Percentiles rank a stretch among this genome's conserved stretches.
These are phyloP conservation scores for Saccharomyces hybrid DNA, from an alignment of 1,139 yeast genomes.

Conservation along the genomic window DNA sequence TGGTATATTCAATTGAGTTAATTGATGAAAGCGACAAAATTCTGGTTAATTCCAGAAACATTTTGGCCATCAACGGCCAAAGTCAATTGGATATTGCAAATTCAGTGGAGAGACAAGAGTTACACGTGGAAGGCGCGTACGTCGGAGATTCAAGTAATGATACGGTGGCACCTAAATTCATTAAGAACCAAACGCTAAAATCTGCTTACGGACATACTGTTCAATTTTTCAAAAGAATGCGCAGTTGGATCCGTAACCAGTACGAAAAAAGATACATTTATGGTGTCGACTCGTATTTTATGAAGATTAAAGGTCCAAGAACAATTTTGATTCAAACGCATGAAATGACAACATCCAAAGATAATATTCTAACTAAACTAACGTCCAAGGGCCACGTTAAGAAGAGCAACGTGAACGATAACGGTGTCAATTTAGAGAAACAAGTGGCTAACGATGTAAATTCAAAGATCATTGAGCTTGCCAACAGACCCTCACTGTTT, in stretches of 20 bases:
- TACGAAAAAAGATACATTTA: constrained; percentile 5
- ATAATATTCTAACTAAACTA: constrained; percentile 9
- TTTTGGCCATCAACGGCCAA: constrained; percentile 29
- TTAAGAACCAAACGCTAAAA: constrained; percentile 7
- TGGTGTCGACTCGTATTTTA: constrained; percentile 17
- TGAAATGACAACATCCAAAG: constrained; percentile 12
- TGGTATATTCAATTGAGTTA: constrained; percentile 27
- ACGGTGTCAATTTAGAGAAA: neutral
- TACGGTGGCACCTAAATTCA: neutral
- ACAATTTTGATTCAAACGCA: constrained; percentile 25
- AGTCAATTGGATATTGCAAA: constrained; percentile 22
- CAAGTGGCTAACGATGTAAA: neutral
- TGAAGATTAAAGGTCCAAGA: constrained; percentile 30
- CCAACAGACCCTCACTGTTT: neutral
- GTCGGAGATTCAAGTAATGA: neutral
- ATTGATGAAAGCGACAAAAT: constrained; percentile 23
- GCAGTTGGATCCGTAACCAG: neutral
- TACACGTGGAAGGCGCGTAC: neutral
- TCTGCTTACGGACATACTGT: constrained; percentile 10
- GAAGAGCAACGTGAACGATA: constrained; percentile 3
- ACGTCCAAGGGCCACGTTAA: constrained; percentile 18
- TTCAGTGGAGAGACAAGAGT: constrained; percentile 9
- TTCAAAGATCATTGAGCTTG: neutral
- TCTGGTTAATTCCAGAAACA: constrained; percentile 24
- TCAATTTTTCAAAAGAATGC: constrained; percentile 11